A percentile compares a stretch with the other conserved stretches of the same genome.
These are phyloP conservation scores for Tremellales sp. DNA, from an alignment of 1,284 basidiomycete species.

Conservation along the genomic window DNA sequence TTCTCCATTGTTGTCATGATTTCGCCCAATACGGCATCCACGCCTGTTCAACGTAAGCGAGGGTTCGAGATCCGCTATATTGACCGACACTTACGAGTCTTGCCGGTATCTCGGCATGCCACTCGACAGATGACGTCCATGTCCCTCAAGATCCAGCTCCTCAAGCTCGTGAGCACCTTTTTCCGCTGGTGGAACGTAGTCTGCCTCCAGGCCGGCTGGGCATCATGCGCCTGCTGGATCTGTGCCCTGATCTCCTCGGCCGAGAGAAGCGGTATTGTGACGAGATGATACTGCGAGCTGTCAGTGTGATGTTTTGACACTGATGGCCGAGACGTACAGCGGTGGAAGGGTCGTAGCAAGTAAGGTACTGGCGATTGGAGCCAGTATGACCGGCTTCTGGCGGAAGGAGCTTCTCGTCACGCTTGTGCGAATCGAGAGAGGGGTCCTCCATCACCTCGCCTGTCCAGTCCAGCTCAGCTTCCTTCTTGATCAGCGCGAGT, in stretches of 20 bases:
- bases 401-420: slow-evolving; percentile 27
- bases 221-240: slow-evolving; percentile 61
- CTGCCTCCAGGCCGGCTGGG: slow-evolving; percentile 66
- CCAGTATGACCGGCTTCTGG: slow-evolving; percentile 40
- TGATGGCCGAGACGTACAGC: neutral
- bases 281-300: slow-evolving; percentile 37
- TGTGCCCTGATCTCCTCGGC: slow-evolving; percentile 64
- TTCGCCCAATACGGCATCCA: slow-evolving; percentile 86
- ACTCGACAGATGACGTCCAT: slow-evolving; percentile 77
- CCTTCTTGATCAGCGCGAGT: slow-evolving; percentile 7
- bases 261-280: slow-evolving; percentile 58
- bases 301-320: neutral
- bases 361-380: slow-evolving; percentile 66
- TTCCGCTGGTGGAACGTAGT: slow-evolving; percentile 73
- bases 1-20: slow-evolving; percentile 84
- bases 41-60: slow-evolving; percentile 56
- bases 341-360: slow-evolving; percentile 67
- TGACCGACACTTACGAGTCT: slow-evolving; percentile 66
- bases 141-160: slow-evolving; percentile 78
- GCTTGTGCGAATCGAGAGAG: slow-evolving; percentile 25
- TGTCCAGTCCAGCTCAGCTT: slow-evolving; percentile 25
- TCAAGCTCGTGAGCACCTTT: slow-evolving; percentile 74
- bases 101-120: slow-evolving; percentile 92
- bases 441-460: slow-evolving; percentile 25
- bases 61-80: neutral